Evolutionary conservation across 1,284 basidiomycete genomes (phyloP), one percentile per base, ranked within the genome.

Genomic region (Wolfiporia cocos): DNA sequence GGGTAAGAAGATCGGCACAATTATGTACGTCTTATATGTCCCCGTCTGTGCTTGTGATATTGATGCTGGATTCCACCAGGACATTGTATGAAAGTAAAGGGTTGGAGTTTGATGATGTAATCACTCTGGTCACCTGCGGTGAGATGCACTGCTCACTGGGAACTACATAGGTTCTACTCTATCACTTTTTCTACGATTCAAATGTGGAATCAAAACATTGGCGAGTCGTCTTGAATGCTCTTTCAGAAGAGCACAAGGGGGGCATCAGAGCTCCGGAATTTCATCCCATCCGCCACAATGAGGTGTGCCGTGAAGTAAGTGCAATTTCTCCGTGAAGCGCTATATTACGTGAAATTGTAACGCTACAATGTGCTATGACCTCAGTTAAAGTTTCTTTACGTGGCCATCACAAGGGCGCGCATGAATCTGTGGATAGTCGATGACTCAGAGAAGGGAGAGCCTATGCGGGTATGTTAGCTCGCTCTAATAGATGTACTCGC

Each of bases 81-180:
- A 86, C 84, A 0, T 56, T 86, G 1, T 83, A 82, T 47, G 80
- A 87, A 39, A 78, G 75, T 66, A 87, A 87, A 56, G 84, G 85
- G 1, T 62, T 86, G 0, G 84, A 86, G 54, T 86, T 86, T 52
- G 72, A 85, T 49, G 82, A 86, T 43, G 81, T 81, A 46, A 14
- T 14, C 19, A 14, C 24, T 5, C 5, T 19, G 20, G 3, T 23
- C 28, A 7, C 23, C 9, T 51, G 26, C 14, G 7, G 26, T n/a
- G n/a, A n/a, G n/a, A n/a, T n/a, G n/a, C n/a, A 28, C 7, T 28
- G 14, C 26, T 14, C 26, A 28, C 26, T 28, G 9, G 14, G 7
- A 28, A 28, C 26, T 7, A 28, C n/a, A n/a, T 14, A 86, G 80
- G 83, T 87, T 3, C 62, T 87, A 2, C 54, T 87, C 1, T 86